Conservation (phyloP, 495 filamentous ascomycete species). For the Xylaria nigripes region DNA sequence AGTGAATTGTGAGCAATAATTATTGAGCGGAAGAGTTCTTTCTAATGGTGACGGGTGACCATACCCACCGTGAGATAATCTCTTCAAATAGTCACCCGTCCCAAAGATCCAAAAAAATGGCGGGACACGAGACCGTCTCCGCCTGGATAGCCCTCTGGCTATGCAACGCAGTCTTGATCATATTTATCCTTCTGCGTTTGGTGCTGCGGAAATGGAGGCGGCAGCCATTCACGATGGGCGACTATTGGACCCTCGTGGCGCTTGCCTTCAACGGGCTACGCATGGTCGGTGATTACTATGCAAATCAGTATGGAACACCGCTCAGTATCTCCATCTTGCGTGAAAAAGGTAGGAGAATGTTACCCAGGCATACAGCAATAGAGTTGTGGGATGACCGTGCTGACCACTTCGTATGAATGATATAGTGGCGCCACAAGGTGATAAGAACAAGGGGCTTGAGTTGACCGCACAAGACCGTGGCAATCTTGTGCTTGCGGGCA, state of each 20-base stretch:
- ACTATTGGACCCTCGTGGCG: neutral
- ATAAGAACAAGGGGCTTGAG: neutral
- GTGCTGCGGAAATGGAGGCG: neutral
- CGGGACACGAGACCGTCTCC: neutral
- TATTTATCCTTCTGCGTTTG: neutral
- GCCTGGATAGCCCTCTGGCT: constrained; percentile 1
- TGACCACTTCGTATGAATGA: neutral
- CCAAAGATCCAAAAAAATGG: neutral
- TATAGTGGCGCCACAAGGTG: neutral
- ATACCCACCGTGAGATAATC: too few relatives aligned
- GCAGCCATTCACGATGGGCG: neutral
- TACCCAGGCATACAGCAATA: neutral
- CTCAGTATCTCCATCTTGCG: neutral
- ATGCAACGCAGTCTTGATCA: neutral
- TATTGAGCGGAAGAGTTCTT: too few relatives aligned
- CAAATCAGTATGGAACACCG: constrained; percentile 7
- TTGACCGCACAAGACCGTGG: neutral
- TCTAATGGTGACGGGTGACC: too few relatives aligned
- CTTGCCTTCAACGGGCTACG: neutral
- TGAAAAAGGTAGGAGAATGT: neutral
- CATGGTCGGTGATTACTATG: constrained; percentile 1
- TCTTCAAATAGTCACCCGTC: too few relatives aligned
- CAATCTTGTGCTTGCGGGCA: neutral
- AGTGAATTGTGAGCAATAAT: too few relatives aligned
- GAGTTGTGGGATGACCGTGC: neutral